These are phyloP conservation scores for Melampsora americana DNA, from an alignment of 1,284 basidiomycete species.

Conservation along the genomic window DNA sequence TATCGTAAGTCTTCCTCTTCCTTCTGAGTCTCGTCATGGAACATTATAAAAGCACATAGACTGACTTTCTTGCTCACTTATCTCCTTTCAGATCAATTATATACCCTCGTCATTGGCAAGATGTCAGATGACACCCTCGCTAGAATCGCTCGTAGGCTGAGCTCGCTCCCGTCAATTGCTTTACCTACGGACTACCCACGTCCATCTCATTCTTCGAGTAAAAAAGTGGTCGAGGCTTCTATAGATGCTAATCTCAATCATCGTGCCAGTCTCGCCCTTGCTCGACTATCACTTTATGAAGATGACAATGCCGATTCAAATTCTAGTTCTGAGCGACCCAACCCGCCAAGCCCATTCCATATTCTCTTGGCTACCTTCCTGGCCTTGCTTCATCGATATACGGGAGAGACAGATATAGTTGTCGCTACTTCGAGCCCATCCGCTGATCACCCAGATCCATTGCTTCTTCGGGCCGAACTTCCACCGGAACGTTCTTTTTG, in stretches of 20 bases:
- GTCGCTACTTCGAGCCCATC: conserved; percentile 76
- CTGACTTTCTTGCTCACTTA: too few species aligned
- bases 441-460: conserved; percentile 69
- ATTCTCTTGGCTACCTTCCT: conserved; percentile 85
- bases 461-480: conserved; percentile 78
- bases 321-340: conserved; percentile 47
- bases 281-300: conserved; percentile 70
- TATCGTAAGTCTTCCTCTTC: too few species aligned
- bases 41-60: too few species aligned
- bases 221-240: conserved; percentile 71
- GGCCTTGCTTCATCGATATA: conserved; percentile 88
- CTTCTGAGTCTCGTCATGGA: too few species aligned
- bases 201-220: conserved; percentile 62
- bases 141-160: conserved; percentile 54
- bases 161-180: conserved; percentile 77
- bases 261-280: conserved; percentile 54
- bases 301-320: conserved; percentile 60
- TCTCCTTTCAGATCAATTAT: too few species aligned
- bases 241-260: conserved; percentile 54
- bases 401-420: conserved; percentile 89
- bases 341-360: conserved; percentile 76
- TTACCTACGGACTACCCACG: conserved; percentile 95
- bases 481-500: conserved; percentile 87
- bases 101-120: not conserved
- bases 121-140: conserved; percentile 5